phyloP scores from a whole-genome alignment of 192 early-diverging fungal genomes.

The Allomyces javanicus region DNA sequence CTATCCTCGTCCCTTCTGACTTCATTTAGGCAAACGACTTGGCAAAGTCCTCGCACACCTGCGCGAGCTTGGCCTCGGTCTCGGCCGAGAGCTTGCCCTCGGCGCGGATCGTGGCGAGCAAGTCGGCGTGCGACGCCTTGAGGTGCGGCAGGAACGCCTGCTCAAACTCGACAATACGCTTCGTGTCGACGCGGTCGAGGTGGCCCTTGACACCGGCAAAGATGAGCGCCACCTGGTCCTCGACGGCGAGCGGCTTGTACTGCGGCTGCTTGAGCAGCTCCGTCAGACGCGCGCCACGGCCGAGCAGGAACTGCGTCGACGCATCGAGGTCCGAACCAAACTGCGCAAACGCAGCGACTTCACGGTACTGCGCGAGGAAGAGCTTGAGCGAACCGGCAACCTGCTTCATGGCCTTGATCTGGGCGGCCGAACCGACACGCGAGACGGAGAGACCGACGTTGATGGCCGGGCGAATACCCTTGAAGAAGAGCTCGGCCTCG shows the following conservation, averaged over 20 bases:
- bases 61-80: constrained; percentile 80
- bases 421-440: constrained; percentile 98
- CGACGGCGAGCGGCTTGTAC: constrained; percentile 86
- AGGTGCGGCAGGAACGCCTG: constrained; percentile 71
- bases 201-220: constrained; percentile 99
- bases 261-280: constrained; percentile 99
- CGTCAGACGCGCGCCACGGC: constrained; percentile 98
- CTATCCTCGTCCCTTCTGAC: too few relatives aligned
- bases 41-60: constrained; percentile 55
- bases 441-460: constrained; percentile 99
- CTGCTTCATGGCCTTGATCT: constrained; percentile 99
- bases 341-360: constrained; percentile 99
- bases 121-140: constrained; percentile 66
- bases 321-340: constrained; percentile 99
- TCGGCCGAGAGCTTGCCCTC: constrained; percentile 74
- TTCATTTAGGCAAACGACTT: constrained; percentile 33
- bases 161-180: constrained; percentile 88
- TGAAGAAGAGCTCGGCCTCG: constrained; percentile 99
- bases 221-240: constrained; percentile 95
- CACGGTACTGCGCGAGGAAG: constrained; percentile 99
- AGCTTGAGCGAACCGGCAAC: constrained; percentile 99
- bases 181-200: constrained; percentile 94
- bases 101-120: constrained; percentile 76
- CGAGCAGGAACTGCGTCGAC: constrained; percentile 97
- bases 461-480: constrained; percentile 98